A percentile compares a stretch with the other conserved stretches of the same genome.
Conservation (phyloP, 2,329 filamentous ascomycete species). For the Xylariaceae sp. region DNA sequence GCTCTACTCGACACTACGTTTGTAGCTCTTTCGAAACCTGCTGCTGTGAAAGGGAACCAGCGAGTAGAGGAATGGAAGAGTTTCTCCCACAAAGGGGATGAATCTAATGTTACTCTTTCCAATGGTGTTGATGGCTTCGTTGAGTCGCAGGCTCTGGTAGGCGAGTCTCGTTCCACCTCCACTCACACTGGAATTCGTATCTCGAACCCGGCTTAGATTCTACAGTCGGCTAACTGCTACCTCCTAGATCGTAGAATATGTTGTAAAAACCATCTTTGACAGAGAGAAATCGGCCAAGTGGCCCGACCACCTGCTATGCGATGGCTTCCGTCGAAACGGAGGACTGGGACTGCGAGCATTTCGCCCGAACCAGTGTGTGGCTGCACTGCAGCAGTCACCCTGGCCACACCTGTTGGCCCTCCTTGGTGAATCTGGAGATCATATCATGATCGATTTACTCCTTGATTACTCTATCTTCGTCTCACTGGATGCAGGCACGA, state of each 20-base stretch:
- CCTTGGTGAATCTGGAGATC: constrained; percentile 69
- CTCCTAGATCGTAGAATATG: constrained; percentile 66
- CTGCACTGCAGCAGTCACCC: constrained; percentile 59
- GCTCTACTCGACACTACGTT: constrained; percentile 64
- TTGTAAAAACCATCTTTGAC: constrained; percentile 71
- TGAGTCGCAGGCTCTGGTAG: constrained; percentile 61
- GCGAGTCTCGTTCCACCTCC: constrained; percentile 17
- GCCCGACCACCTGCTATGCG: constrained; percentile 72
- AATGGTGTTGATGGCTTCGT: constrained; percentile 39
- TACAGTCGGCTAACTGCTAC: constrained; percentile 12
- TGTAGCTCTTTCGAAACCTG: constrained; percentile 48
- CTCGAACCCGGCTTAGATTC: neutral
- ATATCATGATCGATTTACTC: constrained; percentile 71
- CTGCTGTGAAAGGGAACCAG: constrained; percentile 31
- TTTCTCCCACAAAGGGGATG: constrained; percentile 59
- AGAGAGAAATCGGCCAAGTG: constrained; percentile 45
- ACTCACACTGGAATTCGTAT: neutral
- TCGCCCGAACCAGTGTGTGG: constrained; percentile 65
- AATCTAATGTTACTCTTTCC: constrained; percentile 51
- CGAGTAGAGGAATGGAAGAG: constrained; percentile 52
- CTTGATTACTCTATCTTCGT: constrained; percentile 73
- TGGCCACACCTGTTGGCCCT: constrained; percentile 74
- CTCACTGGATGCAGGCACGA: constrained; percentile 51
- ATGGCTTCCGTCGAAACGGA: constrained; percentile 63
- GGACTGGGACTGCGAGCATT: constrained; percentile 52